Evolutionary conservation across 768 basidiomycete genomes (phyloP).

Genomic region (Tylopilus subfusipes): DNA sequence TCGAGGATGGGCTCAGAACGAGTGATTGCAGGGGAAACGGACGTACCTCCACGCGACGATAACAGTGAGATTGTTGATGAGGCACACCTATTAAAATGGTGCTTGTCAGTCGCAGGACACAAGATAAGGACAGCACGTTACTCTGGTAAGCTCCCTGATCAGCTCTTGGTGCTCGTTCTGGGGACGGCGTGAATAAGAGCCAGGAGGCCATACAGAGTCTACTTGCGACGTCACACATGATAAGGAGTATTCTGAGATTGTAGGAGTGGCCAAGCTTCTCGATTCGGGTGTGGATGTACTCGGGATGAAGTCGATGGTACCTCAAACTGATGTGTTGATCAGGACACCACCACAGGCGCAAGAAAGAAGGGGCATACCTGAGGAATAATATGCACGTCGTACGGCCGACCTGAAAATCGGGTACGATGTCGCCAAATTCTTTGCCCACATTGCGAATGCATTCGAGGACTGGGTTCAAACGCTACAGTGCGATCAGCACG

Average conservation of each 20-base stretch:
- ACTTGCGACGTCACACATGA: constrained; percentile 89
- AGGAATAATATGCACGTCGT: constrained; percentile 92
- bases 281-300: constrained; percentile 91
- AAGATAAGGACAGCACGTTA: constrained; percentile 23
- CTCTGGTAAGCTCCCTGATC: constrained; percentile 91
- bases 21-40: constrained; percentile 19
- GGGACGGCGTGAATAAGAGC: not conserved
- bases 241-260: constrained; percentile 78
- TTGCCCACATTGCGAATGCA: constrained; percentile 85
- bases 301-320: constrained; percentile 96
- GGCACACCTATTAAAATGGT: constrained; percentile 62
- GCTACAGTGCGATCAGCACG: constrained; percentile 38
- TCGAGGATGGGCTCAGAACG: not conserved
- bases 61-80: constrained; percentile 91
- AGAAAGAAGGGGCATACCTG: constrained; percentile 47
- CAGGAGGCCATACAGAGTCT: not conserved
- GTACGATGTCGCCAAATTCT: constrained; percentile 90
- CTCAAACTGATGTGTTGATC: constrained; percentile 54
- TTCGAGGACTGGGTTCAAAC: constrained; percentile 87
- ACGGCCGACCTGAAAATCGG: constrained; percentile 93
- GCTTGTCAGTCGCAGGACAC: not conserved
- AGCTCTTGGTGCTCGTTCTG: constrained; percentile 89
- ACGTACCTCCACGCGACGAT: constrained; percentile 86
- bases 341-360: not conserved
- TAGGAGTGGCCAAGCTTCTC: constrained; percentile 81